phyloP scores from a whole-genome alignment of 768 basidiomycete genomes.

The Mycena haematopus region DNA sequence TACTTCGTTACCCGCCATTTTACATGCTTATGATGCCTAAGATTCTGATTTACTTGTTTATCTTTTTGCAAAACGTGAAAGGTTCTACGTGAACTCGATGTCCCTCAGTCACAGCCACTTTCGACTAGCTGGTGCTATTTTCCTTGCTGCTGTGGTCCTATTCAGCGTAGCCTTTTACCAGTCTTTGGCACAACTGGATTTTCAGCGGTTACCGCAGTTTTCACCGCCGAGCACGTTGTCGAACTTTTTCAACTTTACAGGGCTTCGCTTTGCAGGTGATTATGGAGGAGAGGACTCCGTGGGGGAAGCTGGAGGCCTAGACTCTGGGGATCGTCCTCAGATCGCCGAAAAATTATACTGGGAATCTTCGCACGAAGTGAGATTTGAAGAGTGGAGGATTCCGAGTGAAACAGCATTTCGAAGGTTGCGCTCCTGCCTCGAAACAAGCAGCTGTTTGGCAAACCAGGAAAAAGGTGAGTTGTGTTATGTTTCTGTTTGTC shows the following conservation, averaged over 20 bases:
- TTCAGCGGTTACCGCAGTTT: background rate
- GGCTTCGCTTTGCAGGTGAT: background rate
- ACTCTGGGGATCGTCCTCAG: background rate
- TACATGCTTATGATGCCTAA: too few relatives aligned
- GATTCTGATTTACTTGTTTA: background rate
- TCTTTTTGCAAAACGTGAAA: too few relatives aligned
- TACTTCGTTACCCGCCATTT: too few relatives aligned
- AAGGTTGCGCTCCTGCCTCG: background rate
- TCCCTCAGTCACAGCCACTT: background rate
- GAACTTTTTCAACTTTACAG: background rate
- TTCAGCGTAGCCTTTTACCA: background rate
- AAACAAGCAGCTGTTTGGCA: background rate
- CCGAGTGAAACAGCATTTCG: background rate
- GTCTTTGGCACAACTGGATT: background rate
- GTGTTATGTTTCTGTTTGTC: background rate
- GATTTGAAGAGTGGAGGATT: background rate
- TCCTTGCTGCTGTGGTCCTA: background rate
- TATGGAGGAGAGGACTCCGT: background rate
- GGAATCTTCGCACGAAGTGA: background rate
- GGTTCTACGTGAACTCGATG: background rate
- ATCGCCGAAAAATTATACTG: background rate
- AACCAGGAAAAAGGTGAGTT: constrained; percentile 1
- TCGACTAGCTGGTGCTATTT: background rate
- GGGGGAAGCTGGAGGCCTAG: background rate
- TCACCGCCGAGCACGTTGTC: background rate